Percentiles rank a stretch among this genome's conserved stretches.
These are phyloP conservation scores for Powellomyces hirtus DNA, from an alignment of 192 early-diverging fungal species.

Conservation along the genomic window DNA sequence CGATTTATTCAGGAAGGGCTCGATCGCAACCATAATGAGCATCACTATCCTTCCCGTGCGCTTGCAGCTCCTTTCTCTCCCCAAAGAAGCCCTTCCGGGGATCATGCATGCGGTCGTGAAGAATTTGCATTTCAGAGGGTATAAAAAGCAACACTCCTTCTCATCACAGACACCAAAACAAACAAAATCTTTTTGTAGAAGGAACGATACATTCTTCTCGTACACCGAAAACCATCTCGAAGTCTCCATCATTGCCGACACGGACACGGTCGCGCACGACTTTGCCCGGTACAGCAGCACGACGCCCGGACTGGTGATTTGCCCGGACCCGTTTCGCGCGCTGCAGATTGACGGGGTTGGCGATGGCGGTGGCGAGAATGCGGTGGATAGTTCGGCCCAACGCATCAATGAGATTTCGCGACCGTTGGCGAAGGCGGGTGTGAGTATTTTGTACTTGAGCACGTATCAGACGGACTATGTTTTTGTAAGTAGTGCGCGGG, in stretches of 20 bases:
- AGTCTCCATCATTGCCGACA: constrained; percentile 62
- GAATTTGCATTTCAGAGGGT: constrained; percentile 54
- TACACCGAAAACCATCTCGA: constrained; percentile 70
- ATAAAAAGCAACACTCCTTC: constrained; percentile 25
- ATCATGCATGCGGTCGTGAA: constrained; percentile 63
- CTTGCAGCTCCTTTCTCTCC: constrained; percentile 61
- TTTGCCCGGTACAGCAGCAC: constrained; percentile 37
- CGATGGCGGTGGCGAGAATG: neutral
- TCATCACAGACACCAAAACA: neutral
- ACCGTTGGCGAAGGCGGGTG: constrained; percentile 54
- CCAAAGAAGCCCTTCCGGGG: constrained; percentile 47
- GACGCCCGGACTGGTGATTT: constrained; percentile 41
- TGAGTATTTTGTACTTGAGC: constrained; percentile 72
- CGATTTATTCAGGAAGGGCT: no score
- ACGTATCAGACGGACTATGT: constrained; percentile 75
- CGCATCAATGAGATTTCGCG: constrained; percentile 61
- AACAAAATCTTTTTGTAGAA: neutral
- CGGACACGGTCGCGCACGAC: constrained; percentile 52
- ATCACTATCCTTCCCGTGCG: constrained; percentile 59
- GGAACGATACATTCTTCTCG: constrained; percentile 55
- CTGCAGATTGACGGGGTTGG: constrained; percentile 62
- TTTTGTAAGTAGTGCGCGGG: constrained; percentile 55
- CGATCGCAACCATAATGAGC: constrained; percentile 20
- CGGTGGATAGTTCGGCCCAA: constrained; percentile 55
- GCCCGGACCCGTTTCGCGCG: constrained; percentile 60